Evolutionary conservation across 257 asterid genomes (phyloP).

Genomic region (Nicotiana paniculata): DNA sequence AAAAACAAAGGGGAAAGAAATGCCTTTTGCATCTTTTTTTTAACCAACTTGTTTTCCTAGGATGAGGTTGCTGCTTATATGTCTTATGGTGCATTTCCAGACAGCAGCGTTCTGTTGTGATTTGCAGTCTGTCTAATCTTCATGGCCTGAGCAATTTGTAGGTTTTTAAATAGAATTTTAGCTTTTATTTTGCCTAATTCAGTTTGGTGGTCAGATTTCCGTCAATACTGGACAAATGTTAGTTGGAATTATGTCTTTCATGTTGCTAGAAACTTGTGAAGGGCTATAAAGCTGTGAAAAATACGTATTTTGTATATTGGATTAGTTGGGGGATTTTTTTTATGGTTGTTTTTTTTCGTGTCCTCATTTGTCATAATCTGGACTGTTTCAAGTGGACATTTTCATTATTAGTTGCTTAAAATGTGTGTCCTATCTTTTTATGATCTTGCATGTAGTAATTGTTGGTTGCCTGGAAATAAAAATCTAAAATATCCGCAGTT

Average conservation of each 20-base stretch:
- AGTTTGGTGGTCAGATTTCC: not conserved
- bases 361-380: not conserved
- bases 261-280: not conserved
- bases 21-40: not conserved
- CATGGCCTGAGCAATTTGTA: not conserved
- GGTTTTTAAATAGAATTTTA: not conserved
- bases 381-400: not conserved
- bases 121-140: not conserved
- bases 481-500: not conserved
- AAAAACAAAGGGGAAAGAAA: not conserved
- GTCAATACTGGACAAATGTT: not conserved
- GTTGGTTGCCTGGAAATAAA: not conserved
- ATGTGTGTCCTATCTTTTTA: not conserved
- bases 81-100: not conserved
- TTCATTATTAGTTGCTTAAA: not conserved
- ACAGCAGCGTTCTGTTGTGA: not conserved
- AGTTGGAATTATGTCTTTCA: not conserved
- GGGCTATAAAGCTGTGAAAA: not conserved
- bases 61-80: not conserved
- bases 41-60: not conserved
- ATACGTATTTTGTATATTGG: not conserved
- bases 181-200: not conserved
- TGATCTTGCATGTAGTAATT: not conserved
- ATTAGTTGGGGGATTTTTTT: not conserved
- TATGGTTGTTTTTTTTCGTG: not conserved